Conservation (phyloP, 768 basidiomycete species). For the Tylopilus felleus region DNA sequence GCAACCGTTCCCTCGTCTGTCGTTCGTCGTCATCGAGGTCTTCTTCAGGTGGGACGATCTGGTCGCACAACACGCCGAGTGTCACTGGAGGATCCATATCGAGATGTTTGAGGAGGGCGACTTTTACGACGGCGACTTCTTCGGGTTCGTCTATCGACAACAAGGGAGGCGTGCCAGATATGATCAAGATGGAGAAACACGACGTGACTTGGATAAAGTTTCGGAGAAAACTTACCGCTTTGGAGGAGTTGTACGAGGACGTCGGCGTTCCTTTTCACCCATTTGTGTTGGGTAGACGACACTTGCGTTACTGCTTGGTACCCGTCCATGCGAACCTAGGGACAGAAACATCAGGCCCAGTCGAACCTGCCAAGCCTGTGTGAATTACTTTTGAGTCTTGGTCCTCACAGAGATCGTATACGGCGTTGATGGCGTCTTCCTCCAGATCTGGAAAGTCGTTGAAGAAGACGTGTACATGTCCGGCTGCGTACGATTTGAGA, state of each 20-base stretch:
- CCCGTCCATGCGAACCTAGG: slow-evolving; percentile 65
- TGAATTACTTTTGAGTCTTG: slow-evolving; percentile 46
- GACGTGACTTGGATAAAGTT: background rate
- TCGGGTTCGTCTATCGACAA: slow-evolving; percentile 55
- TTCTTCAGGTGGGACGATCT: slow-evolving; percentile 52
- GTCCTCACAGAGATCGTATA: slow-evolving; percentile 78
- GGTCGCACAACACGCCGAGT: slow-evolving; percentile 66
- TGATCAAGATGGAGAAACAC: slow-evolving; percentile 19
- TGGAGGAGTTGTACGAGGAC: slow-evolving; percentile 74
- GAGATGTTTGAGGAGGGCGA: slow-evolving; percentile 58
- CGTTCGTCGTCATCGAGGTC: slow-evolving; percentile 56
- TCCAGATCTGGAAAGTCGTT: slow-evolving; percentile 68
- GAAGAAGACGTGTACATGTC: slow-evolving; percentile 56
- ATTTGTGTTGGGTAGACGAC: slow-evolving; percentile 47
- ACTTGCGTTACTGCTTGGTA: slow-evolving; percentile 58
- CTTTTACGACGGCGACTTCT: slow-evolving; percentile 60
- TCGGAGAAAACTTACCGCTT: slow-evolving; percentile 49
- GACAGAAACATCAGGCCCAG: slow-evolving; percentile 3
- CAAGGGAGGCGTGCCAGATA: slow-evolving; percentile 9
- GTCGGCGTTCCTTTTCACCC: slow-evolving; percentile 70
- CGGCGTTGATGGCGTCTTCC: slow-evolving; percentile 71
- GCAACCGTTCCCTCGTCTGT: slow-evolving; percentile 52
- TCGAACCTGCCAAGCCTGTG: slow-evolving; percentile 2
- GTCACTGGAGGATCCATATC: slow-evolving; percentile 60
- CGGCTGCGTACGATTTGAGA: slow-evolving; percentile 57